phyloP scores from a whole-genome alignment of 768 basidiomycete genomes.

The Tricholoma bakamatsutake region DNA sequence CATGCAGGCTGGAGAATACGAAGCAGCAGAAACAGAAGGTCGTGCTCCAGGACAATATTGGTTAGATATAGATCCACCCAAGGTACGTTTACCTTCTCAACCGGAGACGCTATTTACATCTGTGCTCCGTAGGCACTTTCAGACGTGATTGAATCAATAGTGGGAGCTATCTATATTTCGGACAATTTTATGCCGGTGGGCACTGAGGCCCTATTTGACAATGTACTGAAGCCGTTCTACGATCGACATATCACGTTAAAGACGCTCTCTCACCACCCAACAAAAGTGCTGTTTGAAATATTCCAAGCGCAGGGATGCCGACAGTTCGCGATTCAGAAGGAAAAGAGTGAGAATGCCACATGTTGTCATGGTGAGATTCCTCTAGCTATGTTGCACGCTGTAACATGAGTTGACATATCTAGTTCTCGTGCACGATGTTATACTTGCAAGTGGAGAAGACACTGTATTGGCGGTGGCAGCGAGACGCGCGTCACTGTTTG shows the following conservation, averaged over 20 bases:
- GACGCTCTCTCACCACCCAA: conserved; percentile 73
- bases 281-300: conserved; percentile 66
- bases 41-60: conserved; percentile 67
- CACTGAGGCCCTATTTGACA: conserved; percentile 59
- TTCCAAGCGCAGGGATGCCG: conserved; percentile 71
- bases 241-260: conserved; percentile 68
- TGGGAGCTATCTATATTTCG: conserved; percentile 76
- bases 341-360: conserved; percentile 31
- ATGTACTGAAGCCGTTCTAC: conserved; percentile 70
- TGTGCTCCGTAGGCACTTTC: conserved; percentile 53
- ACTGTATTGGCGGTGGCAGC: conserved; percentile 46
- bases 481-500: conserved; percentile 55
- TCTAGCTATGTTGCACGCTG: neutral
- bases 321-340: conserved; percentile 54
- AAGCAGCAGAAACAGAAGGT: conserved; percentile 40
- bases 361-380: conserved; percentile 46
- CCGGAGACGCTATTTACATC: neutral
- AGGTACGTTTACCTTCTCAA: conserved; percentile 40
- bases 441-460: conserved; percentile 55
- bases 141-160: conserved; percentile 73
- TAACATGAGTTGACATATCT: neutral
- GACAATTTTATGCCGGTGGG: conserved; percentile 63
- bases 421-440: conserved; percentile 67
- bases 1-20: conserved; percentile 43
- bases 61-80: conserved; percentile 71